These are phyloP conservation scores for Saccharomycopsis fermentans DNA, from an alignment of 805 yeast genomes.

Conservation along the genomic window DNA sequence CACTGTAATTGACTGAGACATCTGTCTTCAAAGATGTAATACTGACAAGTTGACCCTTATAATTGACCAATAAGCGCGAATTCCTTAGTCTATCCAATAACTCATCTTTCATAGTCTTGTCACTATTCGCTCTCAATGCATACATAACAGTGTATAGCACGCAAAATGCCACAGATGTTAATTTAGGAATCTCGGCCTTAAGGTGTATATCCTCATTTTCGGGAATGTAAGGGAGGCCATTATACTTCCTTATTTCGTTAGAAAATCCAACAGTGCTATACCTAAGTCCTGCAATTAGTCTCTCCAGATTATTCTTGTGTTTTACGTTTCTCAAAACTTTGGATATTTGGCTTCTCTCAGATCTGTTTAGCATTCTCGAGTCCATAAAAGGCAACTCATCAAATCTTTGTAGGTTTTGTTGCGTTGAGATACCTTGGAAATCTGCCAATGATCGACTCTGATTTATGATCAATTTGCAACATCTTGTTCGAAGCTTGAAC, in stretches of 20 bases:
- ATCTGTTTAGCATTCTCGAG: background rate
- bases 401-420: background rate
- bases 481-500: background rate
- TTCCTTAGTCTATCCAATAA: background rate
- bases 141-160: constrained; percentile 7
- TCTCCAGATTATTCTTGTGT: background rate
- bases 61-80: background rate
- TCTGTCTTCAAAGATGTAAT: background rate
- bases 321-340: constrained; percentile 1
- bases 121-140: background rate
- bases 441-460: background rate
- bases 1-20: background rate
- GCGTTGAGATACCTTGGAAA: too few relatives aligned
- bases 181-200: background rate
- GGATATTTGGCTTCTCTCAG: constrained; percentile 1
- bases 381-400: constrained; percentile 1
- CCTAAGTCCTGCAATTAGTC: background rate
- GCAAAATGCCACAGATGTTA: background rate
- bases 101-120: background rate
- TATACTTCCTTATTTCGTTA: constrained; percentile 1
- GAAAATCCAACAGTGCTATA: constrained; percentile 2
- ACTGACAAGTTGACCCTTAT: background rate
- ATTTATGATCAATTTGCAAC: background rate
- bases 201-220: background rate
- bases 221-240: background rate